Evolutionary conservation across 208 protist species (phyloP).

Genomic region (Wallacemonas rigidus): DNA sequence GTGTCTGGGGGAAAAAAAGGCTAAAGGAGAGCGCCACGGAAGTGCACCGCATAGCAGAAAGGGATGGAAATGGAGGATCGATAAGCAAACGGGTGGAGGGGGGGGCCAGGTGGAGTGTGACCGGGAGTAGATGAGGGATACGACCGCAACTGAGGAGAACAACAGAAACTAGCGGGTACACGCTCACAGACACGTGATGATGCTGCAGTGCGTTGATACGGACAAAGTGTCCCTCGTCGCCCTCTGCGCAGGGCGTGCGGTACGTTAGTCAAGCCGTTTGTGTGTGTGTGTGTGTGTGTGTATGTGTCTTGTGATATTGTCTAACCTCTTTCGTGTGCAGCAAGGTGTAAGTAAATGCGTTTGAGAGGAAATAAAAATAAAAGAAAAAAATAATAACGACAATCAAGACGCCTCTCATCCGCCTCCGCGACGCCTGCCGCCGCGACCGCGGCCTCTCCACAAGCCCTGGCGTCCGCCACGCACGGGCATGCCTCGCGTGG

Average conservation of each 20-base stretch:
- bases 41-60: background rate
- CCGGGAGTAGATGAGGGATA: background rate
- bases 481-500: conserved; percentile 29
- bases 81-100: background rate
- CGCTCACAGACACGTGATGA: too few relatives aligned
- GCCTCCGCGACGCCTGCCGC: conserved; percentile 21
- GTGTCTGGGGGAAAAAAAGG: background rate
- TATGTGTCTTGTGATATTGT: too few relatives aligned
- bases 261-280: too few relatives aligned
- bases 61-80: background rate
- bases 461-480: conserved; percentile 19
- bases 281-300: too few relatives aligned
- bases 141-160: background rate
- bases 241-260: too few relatives aligned
- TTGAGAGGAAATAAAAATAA: too few relatives aligned
- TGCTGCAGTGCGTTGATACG: too few relatives aligned
- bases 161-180: background rate
- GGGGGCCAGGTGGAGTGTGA: background rate
- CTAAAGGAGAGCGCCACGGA: background rate
- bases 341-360: too few relatives aligned
- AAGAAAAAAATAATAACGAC: background rate
- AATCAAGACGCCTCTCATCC: background rate
- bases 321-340: too few relatives aligned
- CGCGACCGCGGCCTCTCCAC: conserved; percentile 21
- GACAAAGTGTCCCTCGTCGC: too few relatives aligned